Evolutionary conservation across 371 early-diverging fungal genomes (phyloP), one percentile per base, ranked within the genome.

Genomic region (Lichtheimia ramosa): DNA sequence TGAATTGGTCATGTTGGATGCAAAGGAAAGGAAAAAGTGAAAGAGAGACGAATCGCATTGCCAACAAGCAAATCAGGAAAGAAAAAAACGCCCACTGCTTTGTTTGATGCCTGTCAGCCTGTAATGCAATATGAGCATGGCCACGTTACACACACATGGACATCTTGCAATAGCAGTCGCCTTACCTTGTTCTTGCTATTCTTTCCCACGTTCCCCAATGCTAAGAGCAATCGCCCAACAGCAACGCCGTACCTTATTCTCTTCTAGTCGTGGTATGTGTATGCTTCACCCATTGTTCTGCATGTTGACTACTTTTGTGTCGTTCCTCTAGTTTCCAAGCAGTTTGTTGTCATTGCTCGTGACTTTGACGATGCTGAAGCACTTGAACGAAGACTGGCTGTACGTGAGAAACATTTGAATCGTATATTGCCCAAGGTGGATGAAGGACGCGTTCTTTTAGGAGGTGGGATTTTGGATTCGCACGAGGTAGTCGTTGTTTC

Each of bases 401-500:
- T 77, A 14, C 78, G 87, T 8, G 62, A 74, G 5, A 54, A 57
- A 7, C 87, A 88, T 49, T 51, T 88, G 8, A 64, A 50, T 3
- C 63, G 63, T 1, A 81, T 81, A 7, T 8, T 28, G 13, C 57
- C 27, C 20, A 49, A 62, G n/a, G 72, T 71, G 23, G 59, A 65
- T 5, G 27, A 66, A 2, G 82, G 80, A 1, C 20, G 21, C 0
- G 27, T 85, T 3, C 48, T 74, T 2, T 20, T 63, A 5, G 87
- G 86, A 43, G 89, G 87, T 10, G 85, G 85, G 5, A 58, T 82
- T 6, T 62, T 89, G 40, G 78, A 77, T 52, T 65, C 69, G 21
- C 74, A 77, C 40, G 71, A 70, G 48, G 76, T 70, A 55, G 23
- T 13, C 20, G 27, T 23, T 7, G 8, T 20, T 54, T 62, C 56